Evolutionary conservation across 257 asterid species (phyloP), one percentile per base, ranked within the genome.

Genomic region (Eustoma russellianum): DNA sequence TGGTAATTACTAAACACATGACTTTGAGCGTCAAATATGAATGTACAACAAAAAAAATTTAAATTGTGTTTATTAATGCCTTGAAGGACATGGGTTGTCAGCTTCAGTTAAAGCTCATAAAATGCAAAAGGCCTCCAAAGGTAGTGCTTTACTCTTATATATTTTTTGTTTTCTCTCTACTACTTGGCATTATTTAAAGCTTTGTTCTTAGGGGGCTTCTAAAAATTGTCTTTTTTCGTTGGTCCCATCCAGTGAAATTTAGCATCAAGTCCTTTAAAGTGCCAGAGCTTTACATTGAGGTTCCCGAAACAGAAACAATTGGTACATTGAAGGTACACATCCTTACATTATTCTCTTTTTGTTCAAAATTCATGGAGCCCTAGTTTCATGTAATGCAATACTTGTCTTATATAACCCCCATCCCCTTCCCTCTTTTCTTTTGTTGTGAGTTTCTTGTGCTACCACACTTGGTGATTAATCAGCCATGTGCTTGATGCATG

Each of bases 271-370:
- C 99, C 52, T 92, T 92, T 72, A 82, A 66, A 83, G 88, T 92
- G 69, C 99, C 99, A 13, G 99, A 92, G 74, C 86, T 92, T 59
- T 83, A 77, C 64, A 68, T 92, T 18, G 99, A 92, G 82, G 93
- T 92, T 71, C 88, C 99, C 48, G 97, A 92, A 78, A 81, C 76
- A 53, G 86, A 85, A 47, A 92, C 91, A 35, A 82, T 92, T 56
- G 95, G 97, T 67, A 83, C 94, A 30, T 78, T 92, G 59, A 92
- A 88, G 95, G 99, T 92, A 66, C 53, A 70, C 56, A 53, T 51
- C 48, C n/a, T n/a, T n/a, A n/a, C n/a, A n/a, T n/a, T 24, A 38
- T 43, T 33, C 46, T 41, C 17, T 55, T 52, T n/a, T 33, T 33
- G 7, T 33, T 7, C 1, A 33, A 17, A 33, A 14, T 5, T 19